Percentiles rank a stretch among this genome's conserved stretches.
phyloP scores from a whole-genome alignment of 2,329 filamentous ascomycete species.

The Westerdykella aurantiaca region DNA sequence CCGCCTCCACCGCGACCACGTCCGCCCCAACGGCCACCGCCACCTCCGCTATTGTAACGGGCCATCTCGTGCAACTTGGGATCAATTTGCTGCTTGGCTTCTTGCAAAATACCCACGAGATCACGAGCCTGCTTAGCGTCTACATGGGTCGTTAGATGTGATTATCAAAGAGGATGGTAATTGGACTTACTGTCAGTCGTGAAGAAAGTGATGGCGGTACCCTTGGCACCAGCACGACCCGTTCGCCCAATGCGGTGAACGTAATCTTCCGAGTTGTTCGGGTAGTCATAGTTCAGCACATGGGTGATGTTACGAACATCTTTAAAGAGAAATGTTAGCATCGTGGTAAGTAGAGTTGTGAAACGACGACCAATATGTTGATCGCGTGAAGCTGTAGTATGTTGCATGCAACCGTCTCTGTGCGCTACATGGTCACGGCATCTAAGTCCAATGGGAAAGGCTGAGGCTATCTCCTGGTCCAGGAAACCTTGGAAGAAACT shows the following conservation, averaged over 20 bases:
- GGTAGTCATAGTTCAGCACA: slow-evolving; percentile 99
- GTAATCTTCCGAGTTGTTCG: slow-evolving; percentile 77
- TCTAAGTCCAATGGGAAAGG: slow-evolving; percentile 41
- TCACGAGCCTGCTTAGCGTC: slow-evolving; percentile 73
- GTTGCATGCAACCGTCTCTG: slow-evolving; percentile 53
- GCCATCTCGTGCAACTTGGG: slow-evolving; percentile 94
- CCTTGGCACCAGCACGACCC: slow-evolving; percentile 72
- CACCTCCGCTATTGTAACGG: slow-evolving; percentile 81
- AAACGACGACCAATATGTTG: slow-evolving; percentile 51
- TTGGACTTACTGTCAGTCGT: slow-evolving; percentile 93
- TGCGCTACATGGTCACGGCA: slow-evolving; percentile 44
- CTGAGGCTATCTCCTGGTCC: slow-evolving; percentile 57
- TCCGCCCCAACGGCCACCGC: slow-evolving; percentile 61
- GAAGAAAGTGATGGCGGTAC: slow-evolving; percentile 97
- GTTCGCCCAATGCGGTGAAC: slow-evolving; percentile 65
- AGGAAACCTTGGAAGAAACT: slow-evolving; percentile 64
- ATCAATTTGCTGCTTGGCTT: slow-evolving; percentile 97
- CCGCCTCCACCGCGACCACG: slow-evolving; percentile 61
- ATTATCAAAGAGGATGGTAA: neutral
- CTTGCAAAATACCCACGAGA: slow-evolving; percentile 82
- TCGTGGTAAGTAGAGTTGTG: slow-evolving; percentile 41
- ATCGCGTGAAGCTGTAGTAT: slow-evolving; percentile 53
- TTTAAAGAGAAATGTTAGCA: slow-evolving; percentile 81
- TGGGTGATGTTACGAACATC: slow-evolving; percentile 99
- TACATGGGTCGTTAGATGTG: slow-evolving; percentile 31